Percentiles rank a stretch among this genome's conserved stretches.
Evolutionary conservation across 2,329 filamentous ascomycete genomes (phyloP).

Genomic region (Penicillium polonicum): DNA sequence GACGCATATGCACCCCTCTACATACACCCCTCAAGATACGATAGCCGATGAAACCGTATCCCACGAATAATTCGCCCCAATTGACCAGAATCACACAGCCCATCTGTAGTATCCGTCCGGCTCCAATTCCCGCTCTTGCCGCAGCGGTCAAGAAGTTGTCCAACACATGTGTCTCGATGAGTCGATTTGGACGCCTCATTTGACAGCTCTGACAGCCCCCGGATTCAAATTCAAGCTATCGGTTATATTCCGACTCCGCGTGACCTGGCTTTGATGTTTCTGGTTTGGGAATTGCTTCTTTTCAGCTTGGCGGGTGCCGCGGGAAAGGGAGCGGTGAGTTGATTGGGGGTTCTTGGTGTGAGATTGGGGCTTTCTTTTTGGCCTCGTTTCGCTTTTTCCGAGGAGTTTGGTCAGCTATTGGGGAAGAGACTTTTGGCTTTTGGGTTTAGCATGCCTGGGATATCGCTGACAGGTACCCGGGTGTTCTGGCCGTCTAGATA

Average conservation of each 20-base stretch:
- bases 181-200: slow-evolving; percentile 2
- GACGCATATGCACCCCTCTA: background rate
- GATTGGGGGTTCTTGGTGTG: too few species aligned
- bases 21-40: background rate
- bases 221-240: background rate
- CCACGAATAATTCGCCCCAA: too few species aligned
- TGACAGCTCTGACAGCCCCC: background rate
- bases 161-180: slow-evolving; percentile 2
- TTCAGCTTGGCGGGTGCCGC: too few species aligned
- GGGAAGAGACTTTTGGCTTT: background rate
- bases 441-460: background rate
- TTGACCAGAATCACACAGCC: background rate
- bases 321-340: too few species aligned
- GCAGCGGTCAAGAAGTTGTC: slow-evolving; percentile 8
- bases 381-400: background rate
- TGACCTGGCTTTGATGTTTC: too few species aligned
- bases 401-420: background rate
- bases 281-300: too few species aligned
- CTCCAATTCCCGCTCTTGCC: background rate
- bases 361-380: too few species aligned
- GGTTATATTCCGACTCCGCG: too few species aligned
- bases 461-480: background rate
- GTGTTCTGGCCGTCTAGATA: background rate
- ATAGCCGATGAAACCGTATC: background rate
- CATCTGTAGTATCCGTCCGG: background rate